These are phyloP conservation scores for Mucor velutinosus DNA, from an alignment of 371 early-diverging fungal species.

Conservation along the genomic window DNA sequence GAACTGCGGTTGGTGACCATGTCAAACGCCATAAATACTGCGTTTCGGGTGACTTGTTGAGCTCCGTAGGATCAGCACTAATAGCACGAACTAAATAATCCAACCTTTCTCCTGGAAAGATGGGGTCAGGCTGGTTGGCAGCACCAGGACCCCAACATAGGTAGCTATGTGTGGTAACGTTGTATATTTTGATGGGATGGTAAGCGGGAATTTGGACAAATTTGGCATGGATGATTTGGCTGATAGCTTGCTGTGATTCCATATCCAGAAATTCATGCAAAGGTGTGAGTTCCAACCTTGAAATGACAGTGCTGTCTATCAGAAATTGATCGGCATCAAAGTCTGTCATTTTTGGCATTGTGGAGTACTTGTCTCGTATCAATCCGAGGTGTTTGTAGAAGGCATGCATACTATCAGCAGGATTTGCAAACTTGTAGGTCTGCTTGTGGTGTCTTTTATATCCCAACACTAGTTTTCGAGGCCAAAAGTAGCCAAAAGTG, in stretches of 20 bases:
- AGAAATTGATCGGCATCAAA: constrained; percentile 7
- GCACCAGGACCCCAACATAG: constrained; percentile 33
- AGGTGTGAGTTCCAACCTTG: constrained; percentile 27
- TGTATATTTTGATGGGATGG: constrained; percentile 39
- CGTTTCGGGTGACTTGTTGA: constrained; percentile 1
- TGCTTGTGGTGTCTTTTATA: constrained; percentile 7
- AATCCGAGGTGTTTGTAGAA: constrained; percentile 4
- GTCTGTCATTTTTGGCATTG: not conserved
- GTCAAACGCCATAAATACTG: constrained; percentile 38
- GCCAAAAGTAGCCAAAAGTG: constrained; percentile 51
- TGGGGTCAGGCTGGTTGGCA: not conserved
- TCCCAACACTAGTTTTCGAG: constrained; percentile 36
- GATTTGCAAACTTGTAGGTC: constrained; percentile 8
- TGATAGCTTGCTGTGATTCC: constrained; percentile 19
- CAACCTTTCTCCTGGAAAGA: constrained; percentile 7
- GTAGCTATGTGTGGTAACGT: constrained; percentile 32
- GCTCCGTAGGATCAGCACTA: not conserved
- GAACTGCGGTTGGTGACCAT: constrained; percentile 4
- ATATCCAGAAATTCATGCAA: constrained; percentile 38
- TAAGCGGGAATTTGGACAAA: constrained; percentile 32
- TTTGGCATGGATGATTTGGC: constrained; percentile 24
- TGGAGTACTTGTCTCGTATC: not conserved
- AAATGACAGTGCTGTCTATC: constrained; percentile 2
- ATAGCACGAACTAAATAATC: constrained; percentile 14
- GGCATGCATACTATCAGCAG: constrained; percentile 1